Evolutionary conservation across 83 land plant genomes (phyloP), one percentile per base, ranked within the genome.

Genomic region (Picea mariana): DNA sequence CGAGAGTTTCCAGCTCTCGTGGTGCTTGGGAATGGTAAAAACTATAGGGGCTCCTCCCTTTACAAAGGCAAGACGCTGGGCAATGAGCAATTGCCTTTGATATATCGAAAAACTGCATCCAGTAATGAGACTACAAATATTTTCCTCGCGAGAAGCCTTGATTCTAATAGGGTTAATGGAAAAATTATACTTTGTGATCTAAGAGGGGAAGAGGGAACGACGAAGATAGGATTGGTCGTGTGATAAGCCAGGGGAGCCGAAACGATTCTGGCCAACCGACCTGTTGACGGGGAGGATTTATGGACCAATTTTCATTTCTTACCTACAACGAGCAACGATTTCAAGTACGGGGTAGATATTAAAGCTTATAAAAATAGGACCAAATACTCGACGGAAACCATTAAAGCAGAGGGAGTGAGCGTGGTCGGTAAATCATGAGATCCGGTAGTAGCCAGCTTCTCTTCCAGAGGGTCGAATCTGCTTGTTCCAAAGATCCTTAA

Each of bases 11-110:
- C 82, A 11, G 82, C 82, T 2, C 38, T 5, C 9, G 73, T 62
- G 2, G 18, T 65, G n/a, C 91, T 93, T 0, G 95, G 93, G 20
- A 78, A 87, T 58, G 89, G 91, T 15, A 79, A 66, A 9, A 77
- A 73, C 0, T 44, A 79, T 60, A 9, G 77, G 0, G 95, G 95
- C 0, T 87, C 67, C 2, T 31, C 1, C 34, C 34, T 31, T 31
- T 31, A 31, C 34, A 31, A 31, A 31, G 34, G 34, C 34, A 31
- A 78, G 23, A 12, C 75, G 12, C 42, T 82, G 8, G 26, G 81
- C 31, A 27, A 27, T 1, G 1, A 27, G 31, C 0, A 27, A 27
- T 27, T 1, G 0, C 31, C 31, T 27, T 27, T 27, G 31, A 27
- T 27, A 27, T 27, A 27, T 27, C 1, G 31, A 27, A 27, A 27